Evolutionary conservation across 306 rosid species (phyloP).

Genomic region (Castanea sativa): DNA sequence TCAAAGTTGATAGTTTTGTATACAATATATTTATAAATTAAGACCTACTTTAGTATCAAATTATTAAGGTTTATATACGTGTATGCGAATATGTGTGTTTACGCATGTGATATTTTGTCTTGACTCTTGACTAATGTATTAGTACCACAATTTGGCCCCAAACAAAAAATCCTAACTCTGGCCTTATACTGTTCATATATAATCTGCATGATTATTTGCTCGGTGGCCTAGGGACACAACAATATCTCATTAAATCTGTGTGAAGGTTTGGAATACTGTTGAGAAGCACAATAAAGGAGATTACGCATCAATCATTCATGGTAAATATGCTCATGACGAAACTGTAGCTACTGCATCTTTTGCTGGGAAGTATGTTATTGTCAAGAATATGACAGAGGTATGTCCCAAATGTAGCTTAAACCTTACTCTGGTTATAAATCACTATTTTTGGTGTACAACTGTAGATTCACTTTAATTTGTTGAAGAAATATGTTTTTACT

Average conservation of each 20-base stretch:
- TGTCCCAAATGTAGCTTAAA: constrained; percentile 21
- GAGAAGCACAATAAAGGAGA: constrained; percentile 96
- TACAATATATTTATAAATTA: too few species aligned
- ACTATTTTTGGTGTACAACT: neutral
- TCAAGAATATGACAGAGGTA: constrained; percentile 89
- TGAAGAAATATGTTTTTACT: neutral
- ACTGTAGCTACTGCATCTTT: constrained; percentile 96
- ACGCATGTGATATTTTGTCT: too few species aligned
- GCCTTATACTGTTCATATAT: too few species aligned
- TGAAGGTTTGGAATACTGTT: constrained; percentile 86
- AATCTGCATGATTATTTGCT: too few species aligned
- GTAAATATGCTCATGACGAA: constrained; percentile 92
- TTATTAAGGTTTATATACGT: too few species aligned
- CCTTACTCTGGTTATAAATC: neutral
- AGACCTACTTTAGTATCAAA: too few species aligned
- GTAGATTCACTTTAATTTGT: neutral
- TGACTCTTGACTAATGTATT: too few species aligned
- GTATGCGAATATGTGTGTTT: too few species aligned
- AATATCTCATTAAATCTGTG: constrained; percentile 25
- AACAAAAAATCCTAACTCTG: too few species aligned
- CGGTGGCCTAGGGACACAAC: neutral
- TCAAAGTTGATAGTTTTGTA: too few species aligned
- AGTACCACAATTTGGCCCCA: too few species aligned
- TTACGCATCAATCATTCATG: constrained; percentile 86
- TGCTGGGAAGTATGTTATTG: constrained; percentile 80